Percentiles rank a stretch among this genome's conserved stretches.
phyloP scores from a whole-genome alignment of 345 rosid genomes.

The Hevea brasiliensis region DNA sequence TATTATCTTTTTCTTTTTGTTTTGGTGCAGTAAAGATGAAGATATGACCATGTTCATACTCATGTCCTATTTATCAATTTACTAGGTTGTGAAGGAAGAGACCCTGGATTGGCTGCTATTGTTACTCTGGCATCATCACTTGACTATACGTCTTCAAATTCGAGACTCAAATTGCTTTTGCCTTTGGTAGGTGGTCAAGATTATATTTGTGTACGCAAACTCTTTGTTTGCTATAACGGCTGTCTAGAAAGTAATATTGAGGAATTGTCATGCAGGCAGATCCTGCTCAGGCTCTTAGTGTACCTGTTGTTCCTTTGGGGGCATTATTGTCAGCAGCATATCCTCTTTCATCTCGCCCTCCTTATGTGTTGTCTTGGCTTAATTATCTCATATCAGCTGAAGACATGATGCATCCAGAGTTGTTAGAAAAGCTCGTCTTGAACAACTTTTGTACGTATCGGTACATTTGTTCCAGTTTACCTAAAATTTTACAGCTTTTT shows the following conservation, averaged over 20 bases:
- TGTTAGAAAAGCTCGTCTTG: conserved; percentile 82
- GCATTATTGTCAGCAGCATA: conserved; percentile 74
- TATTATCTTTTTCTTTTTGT: neutral
- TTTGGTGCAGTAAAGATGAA: neutral
- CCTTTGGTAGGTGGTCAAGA: conserved; percentile 69
- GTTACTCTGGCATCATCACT: conserved; percentile 90
- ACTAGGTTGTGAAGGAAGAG: conserved; percentile 71
- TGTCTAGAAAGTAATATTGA: conserved; percentile 18
- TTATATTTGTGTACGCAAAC: conserved; percentile 6
- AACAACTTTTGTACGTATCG: conserved; percentile 85
- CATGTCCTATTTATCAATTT: conserved; percentile 17
- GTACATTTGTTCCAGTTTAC: conserved; percentile 3
- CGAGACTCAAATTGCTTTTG: conserved; percentile 76
- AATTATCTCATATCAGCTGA: conserved; percentile 76
- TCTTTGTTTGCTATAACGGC: conserved; percentile 14
- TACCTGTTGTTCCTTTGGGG: conserved; percentile 94
- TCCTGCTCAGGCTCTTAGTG: conserved; percentile 93
- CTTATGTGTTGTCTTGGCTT: conserved; percentile 85
- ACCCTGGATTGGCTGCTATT: conserved; percentile 64
- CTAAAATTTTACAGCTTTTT: neutral
- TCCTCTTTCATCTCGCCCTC: conserved; percentile 84
- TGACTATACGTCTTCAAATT: conserved; percentile 83
- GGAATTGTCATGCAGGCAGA: conserved; percentile 62
- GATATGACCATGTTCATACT: neutral
- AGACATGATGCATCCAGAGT: conserved; percentile 97